Evolutionary conservation across 2,329 filamentous ascomycete species (phyloP).

Genomic region (Neoscytalidium dimidiatum): DNA sequence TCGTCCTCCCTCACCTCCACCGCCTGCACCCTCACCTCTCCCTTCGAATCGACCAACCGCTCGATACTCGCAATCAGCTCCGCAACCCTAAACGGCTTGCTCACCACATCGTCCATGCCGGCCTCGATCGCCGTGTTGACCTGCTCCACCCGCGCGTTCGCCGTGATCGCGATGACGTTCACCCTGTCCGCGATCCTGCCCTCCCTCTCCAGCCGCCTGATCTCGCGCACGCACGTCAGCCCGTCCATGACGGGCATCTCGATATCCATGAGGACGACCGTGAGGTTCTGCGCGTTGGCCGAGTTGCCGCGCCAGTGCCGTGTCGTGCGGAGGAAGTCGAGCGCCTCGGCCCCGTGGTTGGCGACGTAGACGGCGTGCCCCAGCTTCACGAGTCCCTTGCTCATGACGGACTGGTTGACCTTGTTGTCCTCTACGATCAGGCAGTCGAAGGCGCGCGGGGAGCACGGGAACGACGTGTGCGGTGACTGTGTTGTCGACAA

Average conservation of each 20-base stretch:
- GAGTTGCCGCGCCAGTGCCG: constrained; percentile 14
- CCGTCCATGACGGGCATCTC: constrained; percentile 45
- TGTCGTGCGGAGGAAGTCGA: constrained; percentile 35
- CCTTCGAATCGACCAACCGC: constrained; percentile 1
- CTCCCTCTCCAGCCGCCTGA: constrained; percentile 33
- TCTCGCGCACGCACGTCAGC: constrained; percentile 34
- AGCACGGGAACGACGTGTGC: constrained; percentile 66
- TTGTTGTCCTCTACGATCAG: constrained; percentile 43
- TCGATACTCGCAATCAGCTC: constrained; percentile 29
- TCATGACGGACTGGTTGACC: constrained; percentile 44
- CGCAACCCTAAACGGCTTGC: constrained; percentile 66
- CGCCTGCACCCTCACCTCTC: not conserved
- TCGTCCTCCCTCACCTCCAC: not conserved
- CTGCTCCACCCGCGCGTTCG: constrained; percentile 39
- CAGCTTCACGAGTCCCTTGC: constrained; percentile 39
- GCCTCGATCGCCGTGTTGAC: constrained; percentile 36
- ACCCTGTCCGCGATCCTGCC: constrained; percentile 27
- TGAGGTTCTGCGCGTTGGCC: constrained; percentile 23
- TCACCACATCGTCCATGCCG: constrained; percentile 67
- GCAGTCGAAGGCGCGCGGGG: constrained; percentile 23
- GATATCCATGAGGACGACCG: constrained; percentile 38
- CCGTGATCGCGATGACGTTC: constrained; percentile 40
- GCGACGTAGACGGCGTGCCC: constrained; percentile 41
- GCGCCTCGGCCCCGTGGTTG: constrained; percentile 40
- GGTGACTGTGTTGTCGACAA: constrained; percentile 64